Evolutionary conservation across 2,329 filamentous ascomycete genomes (phyloP), one percentile per base, ranked within the genome.

Genomic region (Neofusicoccum umdonicola): DNA sequence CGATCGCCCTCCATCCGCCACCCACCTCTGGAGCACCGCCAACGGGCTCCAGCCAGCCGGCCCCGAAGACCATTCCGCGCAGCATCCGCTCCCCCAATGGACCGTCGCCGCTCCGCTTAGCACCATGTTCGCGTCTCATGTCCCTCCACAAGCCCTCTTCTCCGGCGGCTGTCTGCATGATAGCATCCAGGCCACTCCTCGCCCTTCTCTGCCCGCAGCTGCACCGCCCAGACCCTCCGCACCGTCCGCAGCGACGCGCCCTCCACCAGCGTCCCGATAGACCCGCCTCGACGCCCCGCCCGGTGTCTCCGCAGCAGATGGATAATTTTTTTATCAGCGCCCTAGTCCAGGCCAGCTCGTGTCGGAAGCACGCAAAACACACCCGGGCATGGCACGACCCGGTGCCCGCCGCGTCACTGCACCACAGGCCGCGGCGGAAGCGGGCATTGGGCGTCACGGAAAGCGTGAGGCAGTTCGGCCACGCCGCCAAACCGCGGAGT

Each of bases 51-150:
- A 64, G 51, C 34, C 17, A 8, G 39, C 42, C 41, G 15, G 8
- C 13, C 37, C 11, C 35, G 27, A 31, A 50, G 27, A 50, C 31
- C 44, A 58, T 58, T 51, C 34, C 37, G 51, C 44, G 52, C 48
- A 35, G 41, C 48, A 54, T 54, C 34, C 37, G 27, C 54, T 13
- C 13, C 45, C n/a, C 31, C 50, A 45, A 65, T 65, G 63, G 54
- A 51, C 42, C 45, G 35, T 13, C 27, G 22, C 27, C 27, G 27
- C 27, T 37, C 34, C 19, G 19, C 42, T 66, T 78, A 77, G 79
- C 84, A 87, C 81, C 71, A 88, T 89, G 87, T 82, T 78, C 80
- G 80, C 76, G 73, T 83, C 84, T 84, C 85, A 89, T 89, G 87
- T 86, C 84, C 84, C 79, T 83, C 79, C 76, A 84, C 80, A 65